phyloP scores from a whole-genome alignment of 805 yeast genomes.

The Sugiyamaella mastotermitis region DNA sequence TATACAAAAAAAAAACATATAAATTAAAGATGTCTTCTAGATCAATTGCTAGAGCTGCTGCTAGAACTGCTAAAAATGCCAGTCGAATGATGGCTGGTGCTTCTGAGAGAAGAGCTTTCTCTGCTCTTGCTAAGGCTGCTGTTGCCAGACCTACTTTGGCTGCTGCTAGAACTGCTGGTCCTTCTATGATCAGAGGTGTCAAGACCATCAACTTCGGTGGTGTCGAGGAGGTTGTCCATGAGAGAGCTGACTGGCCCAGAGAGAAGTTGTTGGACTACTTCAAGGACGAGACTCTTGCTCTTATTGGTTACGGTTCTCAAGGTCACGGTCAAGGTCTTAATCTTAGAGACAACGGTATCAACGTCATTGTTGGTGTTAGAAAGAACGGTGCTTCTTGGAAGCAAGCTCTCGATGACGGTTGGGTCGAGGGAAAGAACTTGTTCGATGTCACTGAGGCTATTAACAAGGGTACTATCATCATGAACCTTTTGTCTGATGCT shows the following conservation, averaged over 20 bases:
- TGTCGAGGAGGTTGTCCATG: conserved; percentile 90
- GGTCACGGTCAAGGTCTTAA: conserved; percentile 99
- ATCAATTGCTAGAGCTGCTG: conserved; percentile 39
- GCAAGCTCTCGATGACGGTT: conserved; percentile 98
- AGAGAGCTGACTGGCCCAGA: conserved; percentile 99
- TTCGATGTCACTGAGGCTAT: conserved; percentile 94
- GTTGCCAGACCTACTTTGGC: conserved; percentile 41
- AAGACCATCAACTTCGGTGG: conserved; percentile 97
- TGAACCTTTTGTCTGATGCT: conserved; percentile 98
- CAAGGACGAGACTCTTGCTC: conserved; percentile 95
- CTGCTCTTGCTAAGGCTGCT: conserved; percentile 46
- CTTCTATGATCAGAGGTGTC: conserved; percentile 71
- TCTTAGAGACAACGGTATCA: conserved; percentile 98
- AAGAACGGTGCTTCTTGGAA: conserved; percentile 99
- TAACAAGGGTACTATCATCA: conserved; percentile 82
- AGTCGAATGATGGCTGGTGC: conserved; percentile 30
- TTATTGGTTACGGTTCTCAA: conserved; percentile 99
- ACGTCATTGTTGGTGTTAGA: conserved; percentile 97
- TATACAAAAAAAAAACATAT: conserved; percentile 3
- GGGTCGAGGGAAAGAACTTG: conserved; percentile 99
- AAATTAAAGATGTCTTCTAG: conserved; percentile 18
- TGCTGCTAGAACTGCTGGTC: conserved; percentile 39
- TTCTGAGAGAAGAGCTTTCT: conserved; percentile 57
- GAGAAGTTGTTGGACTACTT: conserved; percentile 93
- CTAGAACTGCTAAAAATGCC: conserved; percentile 45